Evolutionary conservation across 306 rosid genomes (phyloP).

Genomic region (Dicorynia guianensis): DNA sequence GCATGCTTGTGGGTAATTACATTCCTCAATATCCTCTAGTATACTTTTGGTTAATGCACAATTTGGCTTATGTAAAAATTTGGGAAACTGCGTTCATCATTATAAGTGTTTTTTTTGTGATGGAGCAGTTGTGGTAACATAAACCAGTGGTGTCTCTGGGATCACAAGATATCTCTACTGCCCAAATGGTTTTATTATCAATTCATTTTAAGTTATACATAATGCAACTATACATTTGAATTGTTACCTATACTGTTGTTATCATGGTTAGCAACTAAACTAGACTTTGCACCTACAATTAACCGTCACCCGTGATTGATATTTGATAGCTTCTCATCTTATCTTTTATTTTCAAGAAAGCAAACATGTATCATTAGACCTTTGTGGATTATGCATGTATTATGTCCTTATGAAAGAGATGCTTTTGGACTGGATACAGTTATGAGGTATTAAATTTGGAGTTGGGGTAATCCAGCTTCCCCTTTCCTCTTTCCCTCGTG

Average conservation of each 20-base stretch:
- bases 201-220: slow-evolving; percentile 30
- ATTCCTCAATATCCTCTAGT: slow-evolving; percentile 24
- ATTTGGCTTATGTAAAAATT: slow-evolving; percentile 27
- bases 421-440: neutral
- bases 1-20: slow-evolving; percentile 89
- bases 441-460: too few species aligned
- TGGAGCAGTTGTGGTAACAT: slow-evolving; percentile 13
- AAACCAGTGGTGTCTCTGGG: slow-evolving; percentile 19
- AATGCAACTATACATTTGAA: neutral
- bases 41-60: neutral
- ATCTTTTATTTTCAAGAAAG: slow-evolving; percentile 20
- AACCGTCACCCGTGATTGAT: neutral
- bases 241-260: neutral
- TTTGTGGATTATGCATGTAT: slow-evolving; percentile 13
- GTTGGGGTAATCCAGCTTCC: too few species aligned
- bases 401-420: slow-evolving; percentile 10
- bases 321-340: slow-evolving; percentile 1
- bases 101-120: slow-evolving; percentile 5
- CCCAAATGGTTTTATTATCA: slow-evolving; percentile 8
- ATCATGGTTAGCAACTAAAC: neutral
- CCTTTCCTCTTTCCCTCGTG: too few species aligned
- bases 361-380: slow-evolving; percentile 17
- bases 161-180: slow-evolving; percentile 13
- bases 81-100: slow-evolving; percentile 9
- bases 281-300: neutral